phyloP scores from a whole-genome alignment of 352 stramenopile genomes.

The Thraustotheca clavata region DNA sequence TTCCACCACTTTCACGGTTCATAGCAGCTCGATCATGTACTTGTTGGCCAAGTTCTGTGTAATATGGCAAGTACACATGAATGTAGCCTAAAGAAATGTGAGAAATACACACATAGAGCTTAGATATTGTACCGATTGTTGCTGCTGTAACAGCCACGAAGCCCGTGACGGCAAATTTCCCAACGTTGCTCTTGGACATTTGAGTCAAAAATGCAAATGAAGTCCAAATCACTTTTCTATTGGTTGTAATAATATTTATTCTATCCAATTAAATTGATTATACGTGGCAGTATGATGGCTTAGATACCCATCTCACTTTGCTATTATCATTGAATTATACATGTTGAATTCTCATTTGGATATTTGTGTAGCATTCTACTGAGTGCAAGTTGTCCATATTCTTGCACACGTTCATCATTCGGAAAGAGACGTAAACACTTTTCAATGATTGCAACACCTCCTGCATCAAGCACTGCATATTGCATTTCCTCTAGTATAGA shows the following conservation, averaged over 20 bases:
- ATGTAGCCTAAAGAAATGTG: constrained; percentile 9
- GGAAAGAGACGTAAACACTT: neutral
- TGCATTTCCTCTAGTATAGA: constrained; percentile 6
- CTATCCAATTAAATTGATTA: neutral
- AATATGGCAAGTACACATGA: constrained; percentile 35
- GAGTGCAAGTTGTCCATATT: constrained; percentile 1
- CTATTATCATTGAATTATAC: neutral
- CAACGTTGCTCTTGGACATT: constrained; percentile 21
- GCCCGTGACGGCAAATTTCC: constrained; percentile 9
- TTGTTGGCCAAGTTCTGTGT: constrained; percentile 33
- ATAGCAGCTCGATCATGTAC: constrained; percentile 31
- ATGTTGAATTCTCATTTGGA: neutral
- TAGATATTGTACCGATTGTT: constrained; percentile 16
- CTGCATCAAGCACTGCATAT: constrained; percentile 11
- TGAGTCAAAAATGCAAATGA: neutral
- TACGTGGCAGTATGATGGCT: neutral
- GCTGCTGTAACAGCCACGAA: constrained; percentile 7
- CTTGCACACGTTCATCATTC: constrained; percentile 2
- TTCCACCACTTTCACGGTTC: neutral
- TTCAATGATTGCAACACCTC: neutral
- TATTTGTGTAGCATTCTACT: neutral
- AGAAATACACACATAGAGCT: neutral
- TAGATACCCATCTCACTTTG: neutral
- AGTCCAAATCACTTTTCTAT: neutral
- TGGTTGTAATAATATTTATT: neutral